Conservation (phyloP, 1,284 basidiomycete species). For the Sanghuangporus weigelae region DNA sequence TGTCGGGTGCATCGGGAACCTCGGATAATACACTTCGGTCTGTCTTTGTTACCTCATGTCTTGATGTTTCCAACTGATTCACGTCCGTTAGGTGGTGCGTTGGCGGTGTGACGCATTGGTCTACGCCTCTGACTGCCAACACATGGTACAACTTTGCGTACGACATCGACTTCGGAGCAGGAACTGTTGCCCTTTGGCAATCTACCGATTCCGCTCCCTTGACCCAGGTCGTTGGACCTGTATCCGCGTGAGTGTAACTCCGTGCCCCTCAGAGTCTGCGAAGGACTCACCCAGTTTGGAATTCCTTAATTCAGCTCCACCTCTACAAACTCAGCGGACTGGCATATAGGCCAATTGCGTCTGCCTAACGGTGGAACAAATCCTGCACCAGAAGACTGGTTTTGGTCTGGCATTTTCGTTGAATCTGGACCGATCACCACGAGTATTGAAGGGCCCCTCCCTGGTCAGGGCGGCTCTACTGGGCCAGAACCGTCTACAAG, state of each 20-base stretch:
- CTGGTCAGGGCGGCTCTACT: conserved; percentile 12
- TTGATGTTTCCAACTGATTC: neutral
- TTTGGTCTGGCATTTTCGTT: conserved; percentile 23
- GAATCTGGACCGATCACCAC: conserved; percentile 17
- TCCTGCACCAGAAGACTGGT: conserved; percentile 23
- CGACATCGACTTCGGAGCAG: conserved; percentile 21
- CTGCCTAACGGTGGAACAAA: conserved; percentile 22
- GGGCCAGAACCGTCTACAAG: neutral
- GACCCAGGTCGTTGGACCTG: conserved; percentile 19
- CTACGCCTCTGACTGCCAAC: conserved; percentile 20
- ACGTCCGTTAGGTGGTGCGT: conserved; percentile 19
- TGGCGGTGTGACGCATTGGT: conserved; percentile 22
- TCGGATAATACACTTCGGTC: conserved; percentile 23
- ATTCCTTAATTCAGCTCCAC: conserved; percentile 4
- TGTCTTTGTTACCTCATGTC: neutral
- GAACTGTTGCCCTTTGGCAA: conserved; percentile 23
- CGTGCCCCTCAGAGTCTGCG: neutral
- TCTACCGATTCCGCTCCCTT: conserved; percentile 21
- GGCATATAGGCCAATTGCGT: conserved; percentile 24
- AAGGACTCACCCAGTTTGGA: neutral
- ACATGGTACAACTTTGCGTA: conserved; percentile 27
- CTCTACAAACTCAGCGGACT: conserved; percentile 25
- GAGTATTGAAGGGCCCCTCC: conserved; percentile 15
- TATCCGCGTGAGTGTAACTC: conserved; percentile 6
- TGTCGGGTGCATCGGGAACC: conserved; percentile 20